Percentiles rank a stretch among this genome's conserved stretches.
These are phyloP conservation scores for Saccharomyces jurei DNA, from an alignment of 805 yeast species.

Conservation along the genomic window DNA sequence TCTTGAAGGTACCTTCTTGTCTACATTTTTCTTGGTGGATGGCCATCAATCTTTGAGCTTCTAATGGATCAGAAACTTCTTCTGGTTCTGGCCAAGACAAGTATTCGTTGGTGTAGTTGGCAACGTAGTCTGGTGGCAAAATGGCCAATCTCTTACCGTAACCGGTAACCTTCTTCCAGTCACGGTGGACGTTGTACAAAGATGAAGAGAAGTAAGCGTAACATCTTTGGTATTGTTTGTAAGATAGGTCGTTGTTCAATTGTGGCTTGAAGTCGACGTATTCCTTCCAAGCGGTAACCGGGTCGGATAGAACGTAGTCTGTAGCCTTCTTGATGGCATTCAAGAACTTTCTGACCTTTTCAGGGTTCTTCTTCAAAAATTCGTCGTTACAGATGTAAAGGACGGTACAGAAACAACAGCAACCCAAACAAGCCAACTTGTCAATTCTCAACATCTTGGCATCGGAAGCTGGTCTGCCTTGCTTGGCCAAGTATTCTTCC, in stretches of 20 bases:
- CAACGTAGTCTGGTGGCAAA: slow-evolving; percentile 40
- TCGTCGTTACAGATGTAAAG: slow-evolving; percentile 46
- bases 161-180: slow-evolving; percentile 48
- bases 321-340: slow-evolving; percentile 45
- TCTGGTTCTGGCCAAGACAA: slow-evolving; percentile 43
- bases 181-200: slow-evolving; percentile 46
- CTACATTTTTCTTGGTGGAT: slow-evolving; percentile 40
- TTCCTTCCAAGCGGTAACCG: slow-evolving; percentile 40
- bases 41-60: slow-evolving; percentile 42
- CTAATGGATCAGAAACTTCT: slow-evolving; percentile 40
- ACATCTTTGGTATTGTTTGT: slow-evolving; percentile 44
- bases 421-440: slow-evolving; percentile 46
- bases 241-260: slow-evolving; percentile 35
- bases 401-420: slow-evolving; percentile 52
- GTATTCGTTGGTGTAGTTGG: slow-evolving; percentile 46
- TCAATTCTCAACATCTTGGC: slow-evolving; percentile 53
- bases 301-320: slow-evolving; percentile 38
- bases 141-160: slow-evolving; percentile 48
- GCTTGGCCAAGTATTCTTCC: slow-evolving; percentile 39
- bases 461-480: slow-evolving; percentile 38
- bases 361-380: slow-evolving; percentile 40
- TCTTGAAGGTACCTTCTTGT: slow-evolving; percentile 41
- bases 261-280: slow-evolving; percentile 42
- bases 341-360: slow-evolving; percentile 38
- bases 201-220: slow-evolving; percentile 46